A percentile compares a stretch with the other conserved stretches of the same genome.
These are phyloP conservation scores for Rostrohypoxylon terebratum DNA, from an alignment of 495 filamentous ascomycete genomes.

Conservation along the genomic window DNA sequence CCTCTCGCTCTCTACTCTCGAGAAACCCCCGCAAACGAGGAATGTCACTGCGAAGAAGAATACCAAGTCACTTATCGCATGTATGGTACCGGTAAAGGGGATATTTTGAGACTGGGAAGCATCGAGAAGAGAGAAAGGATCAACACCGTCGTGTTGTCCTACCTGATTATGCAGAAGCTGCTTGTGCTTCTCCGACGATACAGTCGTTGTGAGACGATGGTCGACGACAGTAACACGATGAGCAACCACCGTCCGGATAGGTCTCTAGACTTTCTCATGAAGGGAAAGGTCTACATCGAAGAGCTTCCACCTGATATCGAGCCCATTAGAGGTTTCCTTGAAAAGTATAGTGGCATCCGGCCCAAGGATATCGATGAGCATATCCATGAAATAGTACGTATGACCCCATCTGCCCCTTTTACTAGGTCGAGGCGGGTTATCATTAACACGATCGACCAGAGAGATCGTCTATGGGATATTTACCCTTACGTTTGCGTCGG, in stretches of 20 bases:
- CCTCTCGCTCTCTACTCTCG: neutral
- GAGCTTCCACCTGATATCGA: slow-evolving; percentile 48
- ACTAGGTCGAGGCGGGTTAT: neutral
- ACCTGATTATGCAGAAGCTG: slow-evolving; percentile 27
- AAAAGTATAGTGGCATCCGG: slow-evolving; percentile 62
- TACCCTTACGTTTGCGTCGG: slow-evolving; percentile 67
- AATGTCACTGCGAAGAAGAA: neutral
- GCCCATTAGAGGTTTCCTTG: slow-evolving; percentile 53
- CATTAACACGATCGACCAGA: slow-evolving; percentile 44
- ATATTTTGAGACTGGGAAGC: neutral
- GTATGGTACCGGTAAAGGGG: too few species aligned
- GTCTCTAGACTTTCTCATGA: slow-evolving; percentile 29
- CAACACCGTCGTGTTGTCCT: neutral
- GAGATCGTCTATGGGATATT: slow-evolving; percentile 60
- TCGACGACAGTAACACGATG: neutral
- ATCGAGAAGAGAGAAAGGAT: neutral
- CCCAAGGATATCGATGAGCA: slow-evolving; percentile 58
- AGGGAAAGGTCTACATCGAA: slow-evolving; percentile 39
- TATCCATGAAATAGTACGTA: slow-evolving; percentile 60
- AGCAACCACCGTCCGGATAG: slow-evolving; percentile 23
- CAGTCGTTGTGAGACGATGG: slow-evolving; percentile 27
- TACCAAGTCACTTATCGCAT: neutral
- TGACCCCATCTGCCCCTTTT: neutral
- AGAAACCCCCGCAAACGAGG: neutral
- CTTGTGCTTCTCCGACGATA: slow-evolving; percentile 29